These are phyloP conservation scores for Sphaerosporella brunnea DNA, from an alignment of 495 filamentous ascomycete genomes.

Conservation along the genomic window DNA sequence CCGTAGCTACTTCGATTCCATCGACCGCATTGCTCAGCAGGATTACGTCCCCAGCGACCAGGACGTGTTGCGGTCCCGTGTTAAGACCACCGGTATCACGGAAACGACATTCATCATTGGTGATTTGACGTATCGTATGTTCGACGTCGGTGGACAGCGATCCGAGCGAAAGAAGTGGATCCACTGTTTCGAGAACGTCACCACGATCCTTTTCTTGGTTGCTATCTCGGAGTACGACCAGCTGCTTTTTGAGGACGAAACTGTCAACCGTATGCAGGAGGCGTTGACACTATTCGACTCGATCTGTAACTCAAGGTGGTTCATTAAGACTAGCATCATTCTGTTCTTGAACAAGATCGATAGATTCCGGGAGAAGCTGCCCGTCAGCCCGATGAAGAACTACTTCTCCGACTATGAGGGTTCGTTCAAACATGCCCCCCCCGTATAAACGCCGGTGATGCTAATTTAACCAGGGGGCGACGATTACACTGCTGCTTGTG, in stretches of 20 bases:
- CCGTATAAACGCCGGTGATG: too few species aligned
- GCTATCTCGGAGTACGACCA: conserved; percentile 99
- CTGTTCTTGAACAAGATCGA: conserved; percentile 99
- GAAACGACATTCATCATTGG: conserved; percentile 98
- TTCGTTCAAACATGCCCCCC: conserved; percentile 24
- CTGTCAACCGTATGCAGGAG: conserved; percentile 98
- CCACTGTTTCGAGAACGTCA: conserved; percentile 99
- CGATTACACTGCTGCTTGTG: conserved; percentile 81
- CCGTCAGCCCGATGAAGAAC: conserved; percentile 98
- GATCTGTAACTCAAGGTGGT: conserved; percentile 98
- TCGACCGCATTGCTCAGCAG: conserved; percentile 74
- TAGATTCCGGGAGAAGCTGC: conserved; percentile 98
- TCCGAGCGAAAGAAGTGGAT: conserved; percentile 99
- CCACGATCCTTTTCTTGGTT: conserved; percentile 93
- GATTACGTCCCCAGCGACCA: conserved; percentile 96
- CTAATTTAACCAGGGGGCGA: conserved; percentile 45
- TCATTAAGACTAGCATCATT: conserved; percentile 98
- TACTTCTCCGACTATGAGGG: conserved; percentile 97
- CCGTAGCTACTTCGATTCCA: conserved; percentile 83
- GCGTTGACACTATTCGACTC: conserved; percentile 95
- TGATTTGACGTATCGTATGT: conserved; percentile 96
- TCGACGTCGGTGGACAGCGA: conserved; percentile 95
- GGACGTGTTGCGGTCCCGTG: conserved; percentile 90
- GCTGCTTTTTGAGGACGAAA: conserved; percentile 87
- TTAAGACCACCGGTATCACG: conserved; percentile 98